Conservation (phyloP, 495 filamentous ascomycete genomes). For the Tuber melanosporum region DNA sequence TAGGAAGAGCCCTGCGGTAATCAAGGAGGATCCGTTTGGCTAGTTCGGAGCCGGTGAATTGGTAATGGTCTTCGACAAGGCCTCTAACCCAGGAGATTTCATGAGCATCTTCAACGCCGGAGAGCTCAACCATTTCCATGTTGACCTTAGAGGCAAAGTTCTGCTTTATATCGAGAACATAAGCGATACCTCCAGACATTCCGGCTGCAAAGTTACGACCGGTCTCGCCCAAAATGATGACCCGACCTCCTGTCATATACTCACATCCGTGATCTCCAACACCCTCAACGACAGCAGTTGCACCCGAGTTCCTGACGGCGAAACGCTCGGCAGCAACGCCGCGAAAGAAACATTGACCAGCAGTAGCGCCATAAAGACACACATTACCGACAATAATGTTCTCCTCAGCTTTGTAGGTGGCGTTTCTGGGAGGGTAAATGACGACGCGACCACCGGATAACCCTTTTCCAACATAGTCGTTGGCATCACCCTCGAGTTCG, state of each 20-base stretch:
- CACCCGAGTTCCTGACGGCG: constrained; percentile 95
- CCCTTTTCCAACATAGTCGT: constrained; percentile 98
- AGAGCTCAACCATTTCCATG: constrained; percentile 95
- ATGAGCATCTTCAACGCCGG: constrained; percentile 74
- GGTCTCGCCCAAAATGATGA: constrained; percentile 80
- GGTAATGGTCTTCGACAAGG: constrained; percentile 95
- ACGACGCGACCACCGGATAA: constrained; percentile 93
- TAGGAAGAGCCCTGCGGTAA: constrained; percentile 85
- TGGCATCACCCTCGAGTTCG: constrained; percentile 94
- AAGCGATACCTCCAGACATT: constrained; percentile 99
- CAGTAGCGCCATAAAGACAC: constrained; percentile 94
- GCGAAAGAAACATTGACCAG: constrained; percentile 93
- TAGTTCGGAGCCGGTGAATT: constrained; percentile 96
- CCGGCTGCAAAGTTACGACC: constrained; percentile 99
- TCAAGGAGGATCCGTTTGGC: constrained; percentile 94
- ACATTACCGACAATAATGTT: constrained; percentile 96
- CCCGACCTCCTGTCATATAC: constrained; percentile 98
- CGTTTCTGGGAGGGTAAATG: constrained; percentile 88
- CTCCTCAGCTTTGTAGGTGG: constrained; percentile 95
- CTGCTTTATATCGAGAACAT: constrained; percentile 84
- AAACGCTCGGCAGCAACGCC: constrained; percentile 97
- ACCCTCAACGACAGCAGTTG: constrained; percentile 93
- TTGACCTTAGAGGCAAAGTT: constrained; percentile 96
- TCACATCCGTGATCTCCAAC: constrained; percentile 97
- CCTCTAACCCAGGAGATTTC: constrained; percentile 94